Evolutionary conservation across 192 early-diverging fungal genomes (phyloP).

Genomic region (Podila verticillata): DNA sequence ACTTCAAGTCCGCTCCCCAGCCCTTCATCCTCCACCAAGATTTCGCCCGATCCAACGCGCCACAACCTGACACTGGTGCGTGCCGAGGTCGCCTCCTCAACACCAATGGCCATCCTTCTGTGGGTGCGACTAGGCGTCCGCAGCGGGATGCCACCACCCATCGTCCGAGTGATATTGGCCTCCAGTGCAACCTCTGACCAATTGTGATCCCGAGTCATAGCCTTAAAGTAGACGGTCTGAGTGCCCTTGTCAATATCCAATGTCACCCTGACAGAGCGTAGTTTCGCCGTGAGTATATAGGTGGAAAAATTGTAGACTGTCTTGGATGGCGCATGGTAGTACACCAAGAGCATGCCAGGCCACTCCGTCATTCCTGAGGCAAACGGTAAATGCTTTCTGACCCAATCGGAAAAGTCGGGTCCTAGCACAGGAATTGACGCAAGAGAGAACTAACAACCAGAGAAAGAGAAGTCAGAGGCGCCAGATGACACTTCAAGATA

Average conservation of each 20-base stretch:
- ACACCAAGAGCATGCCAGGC: slow-evolving; percentile 40
- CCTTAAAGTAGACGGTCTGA: slow-evolving; percentile 28
- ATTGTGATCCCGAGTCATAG: slow-evolving; percentile 11
- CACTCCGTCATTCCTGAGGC: slow-evolving; percentile 4
- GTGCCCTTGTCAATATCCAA: slow-evolving; percentile 7
- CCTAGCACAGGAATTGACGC: slow-evolving; percentile 33
- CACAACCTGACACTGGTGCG: slow-evolving; percentile 27
- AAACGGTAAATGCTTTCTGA: slow-evolving; percentile 9
- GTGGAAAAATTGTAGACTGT: slow-evolving; percentile 52
- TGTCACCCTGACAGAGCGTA: slow-evolving; percentile 22
- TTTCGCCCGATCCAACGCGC: slow-evolving; percentile 23
- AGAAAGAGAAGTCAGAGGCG: not conserved
- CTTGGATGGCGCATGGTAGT: slow-evolving; percentile 51
- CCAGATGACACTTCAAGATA: slow-evolving; percentile 1
- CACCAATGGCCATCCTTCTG: slow-evolving; percentile 36
- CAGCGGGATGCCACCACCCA: slow-evolving; percentile 52
- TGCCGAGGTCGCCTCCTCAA: slow-evolving; percentile 44
- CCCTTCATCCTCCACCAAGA: slow-evolving; percentile 41
- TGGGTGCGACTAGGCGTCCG: slow-evolving; percentile 45
- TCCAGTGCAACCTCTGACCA: slow-evolving; percentile 24
- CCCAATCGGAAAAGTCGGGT: slow-evolving; percentile 27
- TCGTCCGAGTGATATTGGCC: slow-evolving; percentile 34
- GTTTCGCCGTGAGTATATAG: slow-evolving; percentile 24
- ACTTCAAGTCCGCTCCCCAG: slow-evolving; percentile 44
- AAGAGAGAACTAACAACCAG: slow-evolving; percentile 11